Evolutionary conservation across 2,329 filamentous ascomycete species (phyloP).

Genomic region (Taxawa tesnikishii): DNA sequence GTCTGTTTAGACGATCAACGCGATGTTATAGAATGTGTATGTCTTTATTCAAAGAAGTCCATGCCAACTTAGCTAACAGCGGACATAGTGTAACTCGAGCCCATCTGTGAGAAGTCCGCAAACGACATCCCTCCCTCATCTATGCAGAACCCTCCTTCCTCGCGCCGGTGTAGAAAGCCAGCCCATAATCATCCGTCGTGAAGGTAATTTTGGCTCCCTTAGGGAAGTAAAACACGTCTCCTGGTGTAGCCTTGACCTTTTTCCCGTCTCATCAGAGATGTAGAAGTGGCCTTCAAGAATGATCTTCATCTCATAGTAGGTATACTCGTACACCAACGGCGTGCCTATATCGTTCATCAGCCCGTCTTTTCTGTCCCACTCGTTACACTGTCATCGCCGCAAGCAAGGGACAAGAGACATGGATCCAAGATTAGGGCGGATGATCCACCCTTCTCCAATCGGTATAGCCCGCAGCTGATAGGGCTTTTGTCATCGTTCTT

Average conservation of each 20-base stretch:
- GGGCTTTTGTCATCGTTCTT: constrained; percentile 45
- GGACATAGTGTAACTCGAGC: too few relatives aligned
- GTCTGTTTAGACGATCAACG: too few relatives aligned
- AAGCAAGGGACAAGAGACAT: not conserved
- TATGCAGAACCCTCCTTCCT: constrained; percentile 13
- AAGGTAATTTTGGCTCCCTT: constrained; percentile 56
- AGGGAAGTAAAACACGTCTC: constrained; percentile 59
- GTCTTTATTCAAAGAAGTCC: too few relatives aligned
- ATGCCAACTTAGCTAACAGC: too few relatives aligned
- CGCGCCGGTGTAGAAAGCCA: constrained; percentile 16
- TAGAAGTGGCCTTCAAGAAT: constrained; percentile 56
- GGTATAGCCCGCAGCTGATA: constrained; percentile 53
- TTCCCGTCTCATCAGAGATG: constrained; percentile 51
- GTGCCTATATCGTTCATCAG: constrained; percentile 29
- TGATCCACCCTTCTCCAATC: constrained; percentile 44
- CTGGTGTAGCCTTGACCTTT: constrained; percentile 46
- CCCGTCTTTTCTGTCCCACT: not conserved
- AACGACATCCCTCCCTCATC: not conserved
- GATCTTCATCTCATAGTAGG: constrained; percentile 64
- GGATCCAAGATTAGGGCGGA: not conserved
- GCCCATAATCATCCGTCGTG: constrained; percentile 15
- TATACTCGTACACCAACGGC: constrained; percentile 56
- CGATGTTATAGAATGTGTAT: too few relatives aligned
- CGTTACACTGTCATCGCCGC: too few relatives aligned
- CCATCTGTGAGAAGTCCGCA: too few relatives aligned